Evolutionary conservation across 805 yeast genomes (phyloP).

Genomic region (Brettanomyces naardenensis): DNA sequence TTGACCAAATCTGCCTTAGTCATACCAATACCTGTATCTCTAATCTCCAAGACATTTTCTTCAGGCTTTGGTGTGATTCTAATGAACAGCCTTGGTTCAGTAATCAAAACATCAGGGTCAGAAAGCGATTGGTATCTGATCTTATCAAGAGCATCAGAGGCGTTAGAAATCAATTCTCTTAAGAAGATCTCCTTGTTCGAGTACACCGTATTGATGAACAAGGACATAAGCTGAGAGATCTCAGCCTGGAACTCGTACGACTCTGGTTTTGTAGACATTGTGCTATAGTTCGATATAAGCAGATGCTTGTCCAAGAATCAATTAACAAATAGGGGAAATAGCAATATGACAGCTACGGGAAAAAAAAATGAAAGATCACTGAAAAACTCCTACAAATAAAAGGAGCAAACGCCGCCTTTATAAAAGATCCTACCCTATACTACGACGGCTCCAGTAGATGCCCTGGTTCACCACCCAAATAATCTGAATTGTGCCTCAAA

Average conservation of each 20-base stretch:
- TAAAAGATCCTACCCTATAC: too few relatives aligned
- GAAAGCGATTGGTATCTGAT: constrained; percentile 94
- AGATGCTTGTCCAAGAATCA: too few relatives aligned
- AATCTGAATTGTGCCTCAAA: too few relatives aligned
- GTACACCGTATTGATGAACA: constrained; percentile 99
- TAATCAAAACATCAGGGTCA: constrained; percentile 84
- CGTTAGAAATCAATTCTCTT: constrained; percentile 98
- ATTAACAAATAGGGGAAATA: neutral
- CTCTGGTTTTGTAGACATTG: constrained; percentile 39
- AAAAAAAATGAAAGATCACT: neutral
- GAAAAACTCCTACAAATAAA: neutral
- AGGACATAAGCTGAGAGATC: constrained; percentile 99
- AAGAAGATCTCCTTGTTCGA: constrained; percentile 98
- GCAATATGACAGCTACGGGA: too few relatives aligned
- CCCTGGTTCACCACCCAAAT: neutral
- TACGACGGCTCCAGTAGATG: too few relatives aligned
- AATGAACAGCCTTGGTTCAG: constrained; percentile 94
- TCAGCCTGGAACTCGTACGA: constrained; percentile 99
- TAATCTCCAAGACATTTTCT: constrained; percentile 86
- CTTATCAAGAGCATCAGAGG: constrained; percentile 98
- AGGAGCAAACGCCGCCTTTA: neutral
- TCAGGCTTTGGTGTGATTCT: constrained; percentile 97
- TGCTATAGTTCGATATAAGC: neutral
- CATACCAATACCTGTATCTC: constrained; percentile 99
- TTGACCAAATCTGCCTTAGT: constrained; percentile 98